Evolutionary conservation across 495 filamentous ascomycete genomes (phyloP).

Genomic region (Penicillium lividum): DNA sequence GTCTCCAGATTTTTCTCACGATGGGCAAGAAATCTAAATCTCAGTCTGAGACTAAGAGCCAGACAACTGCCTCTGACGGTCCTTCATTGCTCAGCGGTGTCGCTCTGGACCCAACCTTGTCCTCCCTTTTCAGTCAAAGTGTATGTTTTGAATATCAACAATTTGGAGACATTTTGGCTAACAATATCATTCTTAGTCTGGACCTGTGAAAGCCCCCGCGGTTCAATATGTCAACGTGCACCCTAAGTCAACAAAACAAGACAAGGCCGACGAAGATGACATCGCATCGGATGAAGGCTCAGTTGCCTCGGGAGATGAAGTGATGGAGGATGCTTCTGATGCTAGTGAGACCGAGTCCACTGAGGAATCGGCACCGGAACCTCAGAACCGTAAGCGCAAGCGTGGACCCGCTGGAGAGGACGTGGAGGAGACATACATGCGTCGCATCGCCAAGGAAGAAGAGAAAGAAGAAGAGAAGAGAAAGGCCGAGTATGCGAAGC

Average conservation of each 20-base stretch:
- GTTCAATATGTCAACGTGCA: conserved; percentile 42
- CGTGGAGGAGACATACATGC: conserved; percentile 80
- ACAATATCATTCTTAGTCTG: conserved; percentile 52
- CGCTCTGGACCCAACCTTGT: conserved; percentile 71
- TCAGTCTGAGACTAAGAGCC: conserved; percentile 27
- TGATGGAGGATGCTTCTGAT: conserved; percentile 47
- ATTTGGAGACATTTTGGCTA: not conserved
- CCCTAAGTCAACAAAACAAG: conserved; percentile 23
- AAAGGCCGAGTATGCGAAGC: conserved; percentile 29
- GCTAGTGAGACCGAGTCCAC: conserved; percentile 32
- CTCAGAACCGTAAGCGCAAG: conserved; percentile 73
- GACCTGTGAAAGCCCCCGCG: conserved; percentile 62
- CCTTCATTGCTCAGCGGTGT: conserved; percentile 40
- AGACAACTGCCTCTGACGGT: conserved; percentile 18
- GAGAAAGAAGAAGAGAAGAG: conserved; percentile 48
- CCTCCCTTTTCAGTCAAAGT: conserved; percentile 78
- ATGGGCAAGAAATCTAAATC: conserved; percentile 50
- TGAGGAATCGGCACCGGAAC: conserved; percentile 40
- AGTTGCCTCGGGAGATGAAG: conserved; percentile 42
- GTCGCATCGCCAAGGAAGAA: conserved; percentile 63
- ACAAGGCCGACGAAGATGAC: conserved; percentile 35
- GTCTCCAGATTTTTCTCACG: conserved; percentile 11
- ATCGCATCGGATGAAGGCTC: conserved; percentile 40
- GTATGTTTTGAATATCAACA: conserved; percentile 54
- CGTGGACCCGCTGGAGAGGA: conserved; percentile 68